phyloP scores from a whole-genome alignment of 2,329 filamentous ascomycete species.

The Simplicillium sp. region DNA sequence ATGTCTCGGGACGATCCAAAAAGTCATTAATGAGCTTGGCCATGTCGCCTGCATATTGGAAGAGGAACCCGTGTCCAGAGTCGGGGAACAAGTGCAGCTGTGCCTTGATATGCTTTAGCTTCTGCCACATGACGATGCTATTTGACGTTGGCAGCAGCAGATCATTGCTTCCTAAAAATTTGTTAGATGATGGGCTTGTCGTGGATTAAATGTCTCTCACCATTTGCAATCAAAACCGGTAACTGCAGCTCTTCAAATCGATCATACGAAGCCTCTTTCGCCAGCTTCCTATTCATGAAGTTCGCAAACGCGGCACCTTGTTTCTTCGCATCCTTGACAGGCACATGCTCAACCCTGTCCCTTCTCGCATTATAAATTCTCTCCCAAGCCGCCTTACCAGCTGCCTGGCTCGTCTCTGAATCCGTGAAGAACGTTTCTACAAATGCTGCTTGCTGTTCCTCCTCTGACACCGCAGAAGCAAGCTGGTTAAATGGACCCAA shows the following conservation, averaged over 20 bases:
- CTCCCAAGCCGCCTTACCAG: conserved; percentile 22
- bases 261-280: conserved; percentile 21
- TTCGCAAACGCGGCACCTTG: conserved; percentile 23
- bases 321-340: conserved; percentile 15
- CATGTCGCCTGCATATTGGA: conserved; percentile 21
- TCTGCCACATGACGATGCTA: conserved; percentile 26
- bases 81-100: conserved; percentile 24
- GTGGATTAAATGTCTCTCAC: conserved; percentile 14
- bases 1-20: conserved; percentile 8
- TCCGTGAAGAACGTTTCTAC: conserved; percentile 22
- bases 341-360: conserved; percentile 16
- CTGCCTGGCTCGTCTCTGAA: conserved; percentile 19
- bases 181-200: conserved; percentile 1
- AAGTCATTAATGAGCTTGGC: conserved; percentile 22
- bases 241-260: conserved; percentile 21
- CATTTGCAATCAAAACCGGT: conserved; percentile 27
- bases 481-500: conserved; percentile 22
- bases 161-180: conserved; percentile 20
- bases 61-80: conserved; percentile 25
- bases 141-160: conserved; percentile 25
- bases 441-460: conserved; percentile 23
- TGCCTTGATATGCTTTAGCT: conserved; percentile 18
- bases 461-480: conserved; percentile 17
- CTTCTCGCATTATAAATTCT: conserved; percentile 19
- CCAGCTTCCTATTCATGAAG: conserved; percentile 23